A percentile compares a stretch with the other conserved stretches of the same genome.
phyloP scores from a whole-genome alignment of 2,329 filamentous ascomycete species.

The Aotearoamyces nothofagi region DNA sequence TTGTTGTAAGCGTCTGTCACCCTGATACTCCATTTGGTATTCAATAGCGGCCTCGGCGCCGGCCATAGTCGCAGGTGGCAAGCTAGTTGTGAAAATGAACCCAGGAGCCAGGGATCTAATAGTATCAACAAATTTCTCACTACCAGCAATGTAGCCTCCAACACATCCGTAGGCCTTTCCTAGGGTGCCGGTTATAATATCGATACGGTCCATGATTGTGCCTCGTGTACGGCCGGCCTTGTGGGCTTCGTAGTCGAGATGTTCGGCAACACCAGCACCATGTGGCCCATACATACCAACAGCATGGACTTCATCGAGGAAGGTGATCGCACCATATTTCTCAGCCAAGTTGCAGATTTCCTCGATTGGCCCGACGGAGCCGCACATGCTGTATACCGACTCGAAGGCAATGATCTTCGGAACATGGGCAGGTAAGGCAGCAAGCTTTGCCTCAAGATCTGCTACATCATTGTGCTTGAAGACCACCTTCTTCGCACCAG shows the following conservation, averaged over 20 bases:
- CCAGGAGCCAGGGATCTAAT: constrained; percentile 90
- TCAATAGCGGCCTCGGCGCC: constrained; percentile 84
- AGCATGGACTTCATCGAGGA: constrained; percentile 95
- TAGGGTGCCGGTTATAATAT: constrained; percentile 94
- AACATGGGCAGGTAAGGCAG: constrained; percentile 65
- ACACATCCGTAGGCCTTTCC: constrained; percentile 98
- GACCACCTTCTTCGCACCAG: constrained; percentile 90
- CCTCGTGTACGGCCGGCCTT: constrained; percentile 57
- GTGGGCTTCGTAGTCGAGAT: constrained; percentile 87
- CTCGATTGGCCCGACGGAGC: constrained; percentile 89
- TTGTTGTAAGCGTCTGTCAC: constrained; percentile 85
- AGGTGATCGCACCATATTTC: constrained; percentile 95
- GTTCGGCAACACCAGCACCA: constrained; percentile 91
- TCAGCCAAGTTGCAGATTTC: constrained; percentile 92
- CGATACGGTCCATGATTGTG: constrained; percentile 87
- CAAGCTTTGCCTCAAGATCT: constrained; percentile 84
- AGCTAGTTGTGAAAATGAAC: constrained; percentile 97
- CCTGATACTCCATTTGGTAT: constrained; percentile 75
- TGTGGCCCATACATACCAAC: constrained; percentile 98
- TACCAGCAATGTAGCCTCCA: constrained; percentile 93
- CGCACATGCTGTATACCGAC: constrained; percentile 99
- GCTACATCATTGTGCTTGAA: constrained; percentile 98
- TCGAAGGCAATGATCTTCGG: constrained; percentile 99
- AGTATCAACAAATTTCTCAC: constrained; percentile 71
- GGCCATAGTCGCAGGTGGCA: constrained; percentile 93